These are phyloP conservation scores for Immersiella caudata DNA, from an alignment of 495 filamentous ascomycete genomes.

Conservation along the genomic window DNA sequence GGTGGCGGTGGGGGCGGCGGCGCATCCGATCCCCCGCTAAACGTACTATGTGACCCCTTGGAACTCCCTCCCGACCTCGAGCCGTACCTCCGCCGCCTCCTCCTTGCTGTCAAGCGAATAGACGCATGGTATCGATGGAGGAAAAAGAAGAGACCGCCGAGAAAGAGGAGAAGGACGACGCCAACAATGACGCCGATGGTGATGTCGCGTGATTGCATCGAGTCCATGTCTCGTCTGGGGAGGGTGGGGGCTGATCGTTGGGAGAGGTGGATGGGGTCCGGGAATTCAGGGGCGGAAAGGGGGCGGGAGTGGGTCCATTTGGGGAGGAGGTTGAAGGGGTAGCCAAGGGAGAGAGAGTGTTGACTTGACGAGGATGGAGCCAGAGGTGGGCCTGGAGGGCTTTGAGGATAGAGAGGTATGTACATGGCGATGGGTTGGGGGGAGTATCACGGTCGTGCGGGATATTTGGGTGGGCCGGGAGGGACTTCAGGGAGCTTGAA, in stretches of 20 bases:
- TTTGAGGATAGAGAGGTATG: neutral
- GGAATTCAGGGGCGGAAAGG: neutral
- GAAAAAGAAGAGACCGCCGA: slow-evolving; percentile 34
- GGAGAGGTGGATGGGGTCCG: neutral
- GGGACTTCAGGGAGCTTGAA: neutral
- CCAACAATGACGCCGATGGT: slow-evolving; percentile 43
- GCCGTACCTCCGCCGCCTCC: slow-evolving; percentile 1
- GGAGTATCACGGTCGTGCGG: neutral
- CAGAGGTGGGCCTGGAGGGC: neutral
- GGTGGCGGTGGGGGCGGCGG: slow-evolving; percentile 11
- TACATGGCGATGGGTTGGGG: neutral
- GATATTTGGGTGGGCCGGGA: neutral
- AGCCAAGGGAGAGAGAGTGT: neutral
- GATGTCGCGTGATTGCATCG: slow-evolving; percentile 32
- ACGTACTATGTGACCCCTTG: slow-evolving; percentile 29
- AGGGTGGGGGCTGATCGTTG: neutral
- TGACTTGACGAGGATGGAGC: neutral
- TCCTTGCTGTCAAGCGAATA: slow-evolving; percentile 30
- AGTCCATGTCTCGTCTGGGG: neutral
- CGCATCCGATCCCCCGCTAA: slow-evolving; percentile 13
- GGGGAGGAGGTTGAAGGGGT: neutral
- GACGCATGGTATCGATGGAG: slow-evolving; percentile 36
- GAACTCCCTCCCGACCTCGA: slow-evolving; percentile 28
- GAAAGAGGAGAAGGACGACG: slow-evolving; percentile 38
- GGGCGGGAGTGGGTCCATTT: neutral